Evolutionary conservation across 1,284 basidiomycete species (phyloP).

Genomic region (Anthracocystis panici-leucophaei): DNA sequence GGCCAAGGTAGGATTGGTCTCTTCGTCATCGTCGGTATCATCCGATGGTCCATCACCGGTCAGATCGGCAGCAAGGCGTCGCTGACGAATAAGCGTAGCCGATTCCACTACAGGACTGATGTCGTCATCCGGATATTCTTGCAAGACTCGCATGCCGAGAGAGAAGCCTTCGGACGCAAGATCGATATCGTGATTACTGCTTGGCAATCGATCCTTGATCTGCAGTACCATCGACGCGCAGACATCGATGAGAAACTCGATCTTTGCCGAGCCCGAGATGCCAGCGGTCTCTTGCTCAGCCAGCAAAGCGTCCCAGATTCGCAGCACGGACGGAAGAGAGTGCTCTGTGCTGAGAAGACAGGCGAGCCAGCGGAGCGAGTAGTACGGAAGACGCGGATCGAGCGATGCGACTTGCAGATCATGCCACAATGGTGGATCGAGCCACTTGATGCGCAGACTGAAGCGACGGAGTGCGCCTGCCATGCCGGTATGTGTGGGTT

Average conservation of each 20-base stretch:
- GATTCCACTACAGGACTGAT: constrained; percentile 58
- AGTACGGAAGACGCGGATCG: constrained; percentile 65
- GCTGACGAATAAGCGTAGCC: constrained; percentile 54
- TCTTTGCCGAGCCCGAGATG: constrained; percentile 45
- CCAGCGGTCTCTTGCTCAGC: constrained; percentile 49
- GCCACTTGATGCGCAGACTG: constrained; percentile 55
- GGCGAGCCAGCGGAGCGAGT: constrained; percentile 67
- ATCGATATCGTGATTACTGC: constrained; percentile 23
- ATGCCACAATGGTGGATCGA: constrained; percentile 58
- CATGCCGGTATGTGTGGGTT: constrained; percentile 48
- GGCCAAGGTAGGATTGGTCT: constrained; percentile 12
- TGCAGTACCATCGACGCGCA: constrained; percentile 63
- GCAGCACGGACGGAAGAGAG: constrained; percentile 56
- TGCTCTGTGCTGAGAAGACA: constrained; percentile 65
- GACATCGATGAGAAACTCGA: constrained; percentile 66
- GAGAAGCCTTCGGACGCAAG: constrained; percentile 57
- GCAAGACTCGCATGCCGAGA: constrained; percentile 54
- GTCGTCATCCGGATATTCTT: constrained; percentile 60
- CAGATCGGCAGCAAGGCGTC: constrained; percentile 58
- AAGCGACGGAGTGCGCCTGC: constrained; percentile 55
- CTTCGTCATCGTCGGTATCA: constrained; percentile 39
- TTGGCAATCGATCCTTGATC: constrained; percentile 34
- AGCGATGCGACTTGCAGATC: constrained; percentile 48
- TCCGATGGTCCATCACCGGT: constrained; percentile 61
- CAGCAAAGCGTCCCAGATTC: constrained; percentile 65